phyloP scores from a whole-genome alignment of 192 early-diverging fungal genomes.

The Podila minutissima region DNA sequence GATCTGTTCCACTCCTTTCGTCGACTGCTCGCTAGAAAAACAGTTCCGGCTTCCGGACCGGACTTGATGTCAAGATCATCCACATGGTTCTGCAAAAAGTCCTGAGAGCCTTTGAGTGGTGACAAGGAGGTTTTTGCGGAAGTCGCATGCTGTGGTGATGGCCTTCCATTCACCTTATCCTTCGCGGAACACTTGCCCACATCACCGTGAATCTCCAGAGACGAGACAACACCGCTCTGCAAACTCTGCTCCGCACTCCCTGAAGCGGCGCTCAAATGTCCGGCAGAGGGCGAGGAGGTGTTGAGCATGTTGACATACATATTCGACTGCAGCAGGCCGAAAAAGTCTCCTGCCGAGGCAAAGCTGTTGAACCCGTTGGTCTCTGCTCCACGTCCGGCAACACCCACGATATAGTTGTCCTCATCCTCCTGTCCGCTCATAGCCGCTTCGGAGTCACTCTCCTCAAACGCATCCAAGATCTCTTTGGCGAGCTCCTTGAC shows the following conservation, averaged over 20 bases:
- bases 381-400: background rate
- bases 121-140: background rate
- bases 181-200: too few species aligned
- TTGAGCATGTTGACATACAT: background rate
- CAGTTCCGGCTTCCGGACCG: background rate
- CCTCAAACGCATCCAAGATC: slow-evolving; percentile 42
- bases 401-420: background rate
- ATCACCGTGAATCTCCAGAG: too few species aligned
- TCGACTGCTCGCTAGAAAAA: background rate
- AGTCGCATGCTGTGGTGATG: background rate
- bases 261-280: background rate
- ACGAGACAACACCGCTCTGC: background rate
- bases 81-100: slow-evolving; percentile 34
- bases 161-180: too few species aligned
- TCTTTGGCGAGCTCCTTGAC: slow-evolving; percentile 61
- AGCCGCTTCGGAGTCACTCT: slow-evolving; percentile 38
- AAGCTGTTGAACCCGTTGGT: slow-evolving; percentile 14
- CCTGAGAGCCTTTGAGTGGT: background rate
- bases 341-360: slow-evolving; percentile 8
- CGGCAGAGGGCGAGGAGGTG: background rate
- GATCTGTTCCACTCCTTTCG: background rate
- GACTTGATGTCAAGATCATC: slow-evolving; percentile 22
- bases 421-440: slow-evolving; percentile 12
- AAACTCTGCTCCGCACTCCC: background rate
- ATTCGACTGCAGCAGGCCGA: slow-evolving; percentile 6